These are phyloP conservation scores for Eimeria mitis DNA, from an alignment of 169 alveolate genomes.

Conservation along the genomic window DNA sequence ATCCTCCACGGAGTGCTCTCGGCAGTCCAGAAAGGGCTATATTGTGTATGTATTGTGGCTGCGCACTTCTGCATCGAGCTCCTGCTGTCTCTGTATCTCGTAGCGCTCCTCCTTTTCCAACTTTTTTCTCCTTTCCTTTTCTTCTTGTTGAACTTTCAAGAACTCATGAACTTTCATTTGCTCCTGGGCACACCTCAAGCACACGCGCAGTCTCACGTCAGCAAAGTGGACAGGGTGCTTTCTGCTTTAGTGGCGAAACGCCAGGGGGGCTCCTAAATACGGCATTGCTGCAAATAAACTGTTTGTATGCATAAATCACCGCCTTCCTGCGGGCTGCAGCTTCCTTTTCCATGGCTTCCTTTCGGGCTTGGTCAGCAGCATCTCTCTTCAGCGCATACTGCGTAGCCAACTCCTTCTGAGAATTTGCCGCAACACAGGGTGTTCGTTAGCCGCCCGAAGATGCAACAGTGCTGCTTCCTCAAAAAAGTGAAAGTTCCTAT, in stretches of 20 bases:
- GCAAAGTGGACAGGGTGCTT: background rate
- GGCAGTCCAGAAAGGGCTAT: background rate
- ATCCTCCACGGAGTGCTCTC: background rate
- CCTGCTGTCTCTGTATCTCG: slow-evolving; percentile 46
- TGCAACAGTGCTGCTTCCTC: background rate
- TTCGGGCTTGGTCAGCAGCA: slow-evolving; percentile 52
- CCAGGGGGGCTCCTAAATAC: background rate
- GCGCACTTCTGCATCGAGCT: slow-evolving; percentile 58
- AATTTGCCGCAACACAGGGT: background rate
- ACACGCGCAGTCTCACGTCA: background rate
- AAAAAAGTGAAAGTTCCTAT: background rate
- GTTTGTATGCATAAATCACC: slow-evolving; percentile 8
- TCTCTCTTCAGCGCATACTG: slow-evolving; percentile 59
- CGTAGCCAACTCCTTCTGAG: slow-evolving; percentile 67
- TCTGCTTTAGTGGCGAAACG: background rate
- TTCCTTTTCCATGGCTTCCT: slow-evolving; percentile 56
- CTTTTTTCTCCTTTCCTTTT: background rate
- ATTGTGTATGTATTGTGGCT: background rate
- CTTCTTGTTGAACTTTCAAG: slow-evolving; percentile 43
- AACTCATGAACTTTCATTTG: slow-evolving; percentile 52
- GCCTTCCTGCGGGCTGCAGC: slow-evolving; percentile 57
- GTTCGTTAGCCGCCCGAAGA: background rate
- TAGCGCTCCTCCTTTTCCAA: slow-evolving; percentile 51
- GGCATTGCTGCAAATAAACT: background rate
- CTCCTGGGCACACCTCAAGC: slow-evolving; percentile 34